These are phyloP conservation scores for Penicillium occitanis DNA, from an alignment of 2,329 filamentous ascomycete genomes.

Conservation along the genomic window DNA sequence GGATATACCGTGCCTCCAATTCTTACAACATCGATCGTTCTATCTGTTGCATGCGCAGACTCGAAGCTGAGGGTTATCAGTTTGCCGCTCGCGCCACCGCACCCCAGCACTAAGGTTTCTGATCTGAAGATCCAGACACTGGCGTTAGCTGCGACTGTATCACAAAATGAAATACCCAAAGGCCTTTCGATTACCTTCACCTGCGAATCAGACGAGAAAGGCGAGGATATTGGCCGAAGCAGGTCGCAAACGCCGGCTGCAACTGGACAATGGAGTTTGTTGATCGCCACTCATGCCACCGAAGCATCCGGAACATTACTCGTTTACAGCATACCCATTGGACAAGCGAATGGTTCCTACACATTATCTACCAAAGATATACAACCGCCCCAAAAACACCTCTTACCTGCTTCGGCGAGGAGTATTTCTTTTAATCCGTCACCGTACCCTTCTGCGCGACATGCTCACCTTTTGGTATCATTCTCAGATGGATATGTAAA, in stretches of 20 bases:
- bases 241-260: constrained; percentile 29
- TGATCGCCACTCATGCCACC: constrained; percentile 49
- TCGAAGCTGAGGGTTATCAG: constrained; percentile 56
- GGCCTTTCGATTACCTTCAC: constrained; percentile 57
- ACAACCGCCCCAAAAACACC: constrained; percentile 48
- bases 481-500: constrained; percentile 58
- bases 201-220: constrained; percentile 34
- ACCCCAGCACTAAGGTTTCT: constrained; percentile 40
- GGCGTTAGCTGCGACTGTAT: constrained; percentile 47
- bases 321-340: constrained; percentile 45
- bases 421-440: constrained; percentile 57
- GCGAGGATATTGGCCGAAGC: constrained; percentile 30
- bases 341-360: constrained; percentile 28
- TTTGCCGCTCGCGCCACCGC: constrained; percentile 56
- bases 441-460: constrained; percentile 52
- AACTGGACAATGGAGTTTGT: constrained; percentile 41
- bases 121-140: constrained; percentile 49
- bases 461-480: constrained; percentile 56
- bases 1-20: constrained; percentile 49
- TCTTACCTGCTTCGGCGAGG: constrained; percentile 51
- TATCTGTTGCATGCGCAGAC: constrained; percentile 58
- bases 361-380: constrained; percentile 39
- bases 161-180: constrained; percentile 53
- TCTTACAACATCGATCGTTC: constrained; percentile 52
- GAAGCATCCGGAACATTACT: constrained; percentile 48